Conservation (phyloP, 176 grass and related monocot genomes). For the Ananas comosus region DNA sequence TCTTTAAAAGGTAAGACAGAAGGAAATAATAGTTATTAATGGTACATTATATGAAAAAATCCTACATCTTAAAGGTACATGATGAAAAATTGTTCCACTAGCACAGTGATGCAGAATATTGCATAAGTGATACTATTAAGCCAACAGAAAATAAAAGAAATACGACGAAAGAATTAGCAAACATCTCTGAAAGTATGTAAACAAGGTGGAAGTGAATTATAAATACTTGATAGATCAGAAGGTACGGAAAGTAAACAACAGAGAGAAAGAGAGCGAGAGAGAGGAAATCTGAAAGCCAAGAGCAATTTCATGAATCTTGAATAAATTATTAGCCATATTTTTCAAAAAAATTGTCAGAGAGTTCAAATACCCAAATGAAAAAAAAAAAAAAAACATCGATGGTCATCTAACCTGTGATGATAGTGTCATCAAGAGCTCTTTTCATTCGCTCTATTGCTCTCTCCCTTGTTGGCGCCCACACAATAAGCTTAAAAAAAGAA, state of each 20-base stretch:
- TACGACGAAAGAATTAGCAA: background rate
- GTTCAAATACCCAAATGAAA: background rate
- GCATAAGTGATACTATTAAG: background rate
- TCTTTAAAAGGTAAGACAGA: background rate
- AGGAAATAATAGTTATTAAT: background rate
- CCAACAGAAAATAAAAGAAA: background rate
- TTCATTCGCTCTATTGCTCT: constrained; percentile 56
- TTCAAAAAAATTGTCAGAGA: background rate
- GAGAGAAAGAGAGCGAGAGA: background rate
- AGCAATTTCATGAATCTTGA: background rate
- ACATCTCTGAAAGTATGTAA: background rate
- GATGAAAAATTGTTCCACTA: background rate
- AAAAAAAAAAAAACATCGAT: background rate
- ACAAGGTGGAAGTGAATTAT: background rate
- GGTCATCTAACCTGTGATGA: constrained; percentile 30
- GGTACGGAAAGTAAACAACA: background rate
- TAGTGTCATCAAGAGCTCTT: constrained; percentile 38
- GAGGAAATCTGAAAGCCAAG: constrained; percentile 6
- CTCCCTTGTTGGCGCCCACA: constrained; percentile 51
- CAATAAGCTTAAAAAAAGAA: constrained; percentile 32
- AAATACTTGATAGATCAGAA: background rate
- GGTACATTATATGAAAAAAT: background rate
- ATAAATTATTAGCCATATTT: constrained; percentile 2
- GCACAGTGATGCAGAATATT: background rate
- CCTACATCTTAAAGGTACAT: background rate